These are phyloP conservation scores for Limnanthes douglasii DNA, from an alignment of 345 rosid genomes.

Conservation along the genomic window DNA sequence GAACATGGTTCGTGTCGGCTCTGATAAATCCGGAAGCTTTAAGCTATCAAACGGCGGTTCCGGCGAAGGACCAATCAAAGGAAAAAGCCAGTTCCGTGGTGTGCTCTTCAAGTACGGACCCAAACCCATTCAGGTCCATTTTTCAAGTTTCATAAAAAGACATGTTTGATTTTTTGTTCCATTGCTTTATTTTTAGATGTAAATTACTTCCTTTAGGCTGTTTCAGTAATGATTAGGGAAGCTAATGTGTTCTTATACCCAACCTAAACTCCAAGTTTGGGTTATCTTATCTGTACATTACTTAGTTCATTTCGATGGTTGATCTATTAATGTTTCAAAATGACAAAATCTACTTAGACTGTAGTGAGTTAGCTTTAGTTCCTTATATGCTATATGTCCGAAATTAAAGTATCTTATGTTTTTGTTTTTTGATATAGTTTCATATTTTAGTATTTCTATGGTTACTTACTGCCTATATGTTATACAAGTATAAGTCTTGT, in stretches of 20 bases:
- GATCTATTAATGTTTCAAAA: too few species aligned
- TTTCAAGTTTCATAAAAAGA: too few species aligned
- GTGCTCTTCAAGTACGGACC: conserved; percentile 87
- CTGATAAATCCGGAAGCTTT: conserved; percentile 19
- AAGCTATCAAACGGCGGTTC: conserved; percentile 22
- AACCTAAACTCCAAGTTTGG: too few species aligned
- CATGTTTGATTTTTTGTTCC: conserved; percentile 4
- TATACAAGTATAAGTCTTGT: conserved; percentile 8
- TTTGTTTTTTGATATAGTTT: not conserved
- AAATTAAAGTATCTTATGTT: too few species aligned
- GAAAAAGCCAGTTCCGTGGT: conserved; percentile 89
- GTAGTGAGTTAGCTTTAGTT: too few species aligned
- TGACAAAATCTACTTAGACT: too few species aligned
- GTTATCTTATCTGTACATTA: too few species aligned
- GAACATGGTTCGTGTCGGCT: conserved; percentile 61
- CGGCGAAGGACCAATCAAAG: conserved; percentile 52
- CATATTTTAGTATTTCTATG: not conserved
- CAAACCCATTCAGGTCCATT: conserved; percentile 61
- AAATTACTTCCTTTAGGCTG: not conserved
- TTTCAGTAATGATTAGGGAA: too few species aligned
- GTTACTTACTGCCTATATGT: not conserved
- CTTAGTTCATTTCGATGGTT: too few species aligned
- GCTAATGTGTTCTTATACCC: too few species aligned
- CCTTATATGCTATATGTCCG: too few species aligned
- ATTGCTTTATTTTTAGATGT: not conserved